Evolutionary conservation across 495 filamentous ascomycete genomes (phyloP).

Genomic region (Talaromyces borbonicus): DNA sequence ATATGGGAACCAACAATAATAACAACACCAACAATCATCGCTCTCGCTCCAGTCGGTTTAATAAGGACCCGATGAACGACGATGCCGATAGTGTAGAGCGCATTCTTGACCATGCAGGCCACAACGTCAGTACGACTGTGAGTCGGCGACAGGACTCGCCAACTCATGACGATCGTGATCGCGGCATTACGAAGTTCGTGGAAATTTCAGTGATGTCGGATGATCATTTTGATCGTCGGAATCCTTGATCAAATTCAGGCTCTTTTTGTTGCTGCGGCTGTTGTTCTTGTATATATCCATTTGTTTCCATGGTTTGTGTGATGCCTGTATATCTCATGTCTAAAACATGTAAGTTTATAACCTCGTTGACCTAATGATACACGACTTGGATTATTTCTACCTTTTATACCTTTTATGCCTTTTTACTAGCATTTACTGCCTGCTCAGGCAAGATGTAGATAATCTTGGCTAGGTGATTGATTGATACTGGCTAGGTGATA

Average conservation of each 20-base stretch:
- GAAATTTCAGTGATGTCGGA: constrained; percentile 19
- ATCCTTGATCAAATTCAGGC: not conserved
- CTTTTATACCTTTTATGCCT: no score
- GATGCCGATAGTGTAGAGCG: constrained; percentile 24
- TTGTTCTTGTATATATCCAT: no score
- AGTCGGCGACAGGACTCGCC: constrained; percentile 13
- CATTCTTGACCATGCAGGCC: constrained; percentile 15
- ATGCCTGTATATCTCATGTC: no score
- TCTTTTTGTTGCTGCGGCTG: no score
- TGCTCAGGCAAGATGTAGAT: no score
- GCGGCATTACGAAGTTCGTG: constrained; percentile 25
- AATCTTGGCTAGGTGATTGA: no score
- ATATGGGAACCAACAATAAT: constrained; percentile 8
- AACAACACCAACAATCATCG: no score
- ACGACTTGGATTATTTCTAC: no score
- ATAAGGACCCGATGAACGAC: constrained; percentile 10
- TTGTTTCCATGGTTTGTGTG: no score
- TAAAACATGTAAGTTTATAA: no score
- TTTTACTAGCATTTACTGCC: not conserved
- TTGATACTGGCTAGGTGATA: no score
- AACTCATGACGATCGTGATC: constrained; percentile 2
- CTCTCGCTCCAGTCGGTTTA: not conserved
- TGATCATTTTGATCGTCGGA: constrained; percentile 2
- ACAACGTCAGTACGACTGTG: constrained; percentile 10
- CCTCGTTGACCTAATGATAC: no score